Conservation (phyloP, 768 basidiomycete genomes). For the Calocera viscosa region DNA sequence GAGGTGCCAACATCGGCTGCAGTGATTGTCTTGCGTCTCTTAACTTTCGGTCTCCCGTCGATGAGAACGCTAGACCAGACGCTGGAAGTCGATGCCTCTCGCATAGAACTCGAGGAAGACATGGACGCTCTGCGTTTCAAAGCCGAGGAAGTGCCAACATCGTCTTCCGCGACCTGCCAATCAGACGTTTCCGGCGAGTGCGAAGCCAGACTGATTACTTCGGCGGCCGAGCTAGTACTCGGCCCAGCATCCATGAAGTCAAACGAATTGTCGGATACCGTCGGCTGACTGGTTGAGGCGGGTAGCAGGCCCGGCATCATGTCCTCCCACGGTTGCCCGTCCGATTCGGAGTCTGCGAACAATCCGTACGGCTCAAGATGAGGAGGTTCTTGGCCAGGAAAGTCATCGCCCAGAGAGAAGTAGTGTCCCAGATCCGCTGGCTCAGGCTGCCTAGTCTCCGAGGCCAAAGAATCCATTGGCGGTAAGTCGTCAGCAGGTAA, state of each 20-base stretch:
- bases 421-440: background rate
- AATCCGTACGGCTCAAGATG: background rate
- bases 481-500: background rate
- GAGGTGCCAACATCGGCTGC: background rate
- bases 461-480: background rate
- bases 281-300: background rate
- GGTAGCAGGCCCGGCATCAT: conserved; percentile 1
- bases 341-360: conserved; percentile 9
- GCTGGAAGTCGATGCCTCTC: background rate
- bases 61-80: background rate
- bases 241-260: background rate
- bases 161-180: background rate
- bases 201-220: background rate
- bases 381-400: background rate
- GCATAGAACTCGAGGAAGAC: background rate
- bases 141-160: background rate
- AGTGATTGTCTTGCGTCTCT: background rate
- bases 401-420: background rate
- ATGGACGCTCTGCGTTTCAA: background rate
- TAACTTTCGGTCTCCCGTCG: background rate
- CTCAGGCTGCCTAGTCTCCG: background rate
- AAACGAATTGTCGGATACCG: background rate
- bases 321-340: background rate
- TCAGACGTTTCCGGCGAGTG: background rate
- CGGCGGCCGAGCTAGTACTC: background rate